Evolutionary conservation across 2,329 filamentous ascomycete species (phyloP).

Genomic region (Aureobasidium sp.): DNA sequence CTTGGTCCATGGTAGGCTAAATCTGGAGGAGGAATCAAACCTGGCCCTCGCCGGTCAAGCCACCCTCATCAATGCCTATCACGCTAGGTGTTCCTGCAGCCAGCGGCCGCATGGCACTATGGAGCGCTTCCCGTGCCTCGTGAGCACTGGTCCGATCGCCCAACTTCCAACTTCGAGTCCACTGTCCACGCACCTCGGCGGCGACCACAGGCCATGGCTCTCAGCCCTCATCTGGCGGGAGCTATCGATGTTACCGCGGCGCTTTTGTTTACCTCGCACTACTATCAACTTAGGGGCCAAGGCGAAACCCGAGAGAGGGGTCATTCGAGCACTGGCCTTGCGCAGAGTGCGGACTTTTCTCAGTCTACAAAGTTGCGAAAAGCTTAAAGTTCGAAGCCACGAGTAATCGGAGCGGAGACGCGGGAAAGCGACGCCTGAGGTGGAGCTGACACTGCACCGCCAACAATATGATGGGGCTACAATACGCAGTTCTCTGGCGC

Average conservation of each 20-base stretch:
- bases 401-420: slow-evolving; percentile 10
- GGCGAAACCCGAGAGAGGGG: slow-evolving; percentile 2
- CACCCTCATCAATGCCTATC: slow-evolving; percentile 14
- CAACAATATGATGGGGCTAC: background rate
- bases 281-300: background rate
- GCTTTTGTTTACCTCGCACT: slow-evolving; percentile 6
- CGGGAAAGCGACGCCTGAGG: slow-evolving; percentile 1
- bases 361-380: background rate
- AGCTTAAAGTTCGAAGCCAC: slow-evolving; percentile 1
- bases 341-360: slow-evolving; percentile 1
- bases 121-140: slow-evolving; percentile 3
- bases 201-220: background rate
- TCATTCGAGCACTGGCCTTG: background rate
- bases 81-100: slow-evolving; percentile 14
- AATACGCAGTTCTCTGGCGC: background rate
- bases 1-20: slow-evolving; percentile 8
- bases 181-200: background rate
- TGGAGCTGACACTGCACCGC: slow-evolving; percentile 4
- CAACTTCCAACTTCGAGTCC: background rate
- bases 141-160: slow-evolving; percentile 2
- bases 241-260: background rate
- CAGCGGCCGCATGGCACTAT: slow-evolving; percentile 11
- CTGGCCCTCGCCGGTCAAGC: slow-evolving; percentile 8
- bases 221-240: background rate
- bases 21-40: slow-evolving; percentile 10